Evolutionary conservation across 1,284 basidiomycete genomes (phyloP).

Genomic region (Somion occarium): DNA sequence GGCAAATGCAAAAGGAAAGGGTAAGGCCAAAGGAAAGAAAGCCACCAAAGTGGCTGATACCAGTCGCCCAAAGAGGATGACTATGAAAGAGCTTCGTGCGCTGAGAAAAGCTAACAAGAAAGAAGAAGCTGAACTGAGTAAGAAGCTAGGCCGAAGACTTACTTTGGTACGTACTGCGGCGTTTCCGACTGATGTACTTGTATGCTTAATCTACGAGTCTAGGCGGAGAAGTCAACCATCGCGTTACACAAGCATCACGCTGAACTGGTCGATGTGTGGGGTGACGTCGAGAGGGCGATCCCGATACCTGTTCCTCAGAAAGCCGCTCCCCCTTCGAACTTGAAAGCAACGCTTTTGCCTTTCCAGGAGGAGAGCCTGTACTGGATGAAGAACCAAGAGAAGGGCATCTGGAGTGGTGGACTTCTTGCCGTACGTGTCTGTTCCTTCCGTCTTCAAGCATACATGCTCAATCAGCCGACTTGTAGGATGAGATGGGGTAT

Average conservation of each 20-base stretch:
- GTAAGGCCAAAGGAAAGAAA: conserved; percentile 19
- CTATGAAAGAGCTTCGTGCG: conserved; percentile 29
- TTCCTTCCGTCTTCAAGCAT: not conserved
- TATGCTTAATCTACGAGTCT: conserved; percentile 2
- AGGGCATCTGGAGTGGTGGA: conserved; percentile 85
- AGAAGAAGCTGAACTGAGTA: conserved; percentile 46
- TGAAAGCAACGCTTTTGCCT: conserved; percentile 72
- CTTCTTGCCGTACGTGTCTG: conserved; percentile 76
- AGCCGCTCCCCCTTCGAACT: conserved; percentile 74
- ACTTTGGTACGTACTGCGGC: conserved; percentile 47
- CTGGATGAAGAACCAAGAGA: conserved; percentile 97
- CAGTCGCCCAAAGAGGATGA: conserved; percentile 31
- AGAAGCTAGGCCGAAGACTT: conserved; percentile 63
- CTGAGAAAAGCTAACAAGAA: conserved; percentile 23
- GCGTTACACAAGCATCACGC: conserved; percentile 63
- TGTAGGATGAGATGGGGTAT: conserved; percentile 87
- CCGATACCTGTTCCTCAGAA: conserved; percentile 63
- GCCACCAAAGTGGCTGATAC: conserved; percentile 15
- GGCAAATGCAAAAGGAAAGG: conserved; percentile 31
- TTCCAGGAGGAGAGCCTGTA: conserved; percentile 91
- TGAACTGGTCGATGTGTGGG: conserved; percentile 87
- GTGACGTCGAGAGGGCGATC: conserved; percentile 69
- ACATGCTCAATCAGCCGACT: not conserved
- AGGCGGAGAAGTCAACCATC: conserved; percentile 77
- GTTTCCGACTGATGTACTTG: conserved; percentile 1